phyloP scores from a whole-genome alignment of 495 filamentous ascomycete species.

The Aspergillus bertholletiae region DNA sequence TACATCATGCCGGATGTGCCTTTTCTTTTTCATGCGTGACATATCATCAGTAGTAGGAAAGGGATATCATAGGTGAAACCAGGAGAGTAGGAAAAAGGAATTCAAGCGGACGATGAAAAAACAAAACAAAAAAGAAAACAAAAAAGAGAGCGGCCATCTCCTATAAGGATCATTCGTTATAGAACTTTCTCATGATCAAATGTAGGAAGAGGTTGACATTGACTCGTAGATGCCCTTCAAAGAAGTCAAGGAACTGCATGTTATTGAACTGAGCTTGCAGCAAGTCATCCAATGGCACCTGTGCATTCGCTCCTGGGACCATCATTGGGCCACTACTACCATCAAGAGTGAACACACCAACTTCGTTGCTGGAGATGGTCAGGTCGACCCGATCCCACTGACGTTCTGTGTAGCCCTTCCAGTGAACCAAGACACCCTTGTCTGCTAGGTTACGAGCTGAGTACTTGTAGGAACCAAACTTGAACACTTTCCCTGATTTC shows the following conservation, averaged over 20 bases:
- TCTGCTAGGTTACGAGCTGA: constrained; percentile 83
- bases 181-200: constrained; percentile 97
- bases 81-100: constrained; percentile 1
- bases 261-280: constrained; percentile 97
- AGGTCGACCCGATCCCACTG: constrained; percentile 91
- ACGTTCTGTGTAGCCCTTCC: constrained; percentile 78
- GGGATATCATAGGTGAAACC: constrained; percentile 14
- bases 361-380: constrained; percentile 89
- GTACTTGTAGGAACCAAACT: constrained; percentile 97
- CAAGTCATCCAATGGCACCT: constrained; percentile 88
- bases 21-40: constrained; percentile 10
- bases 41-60: constrained; percentile 12
- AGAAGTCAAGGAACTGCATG: constrained; percentile 89
- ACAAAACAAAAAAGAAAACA: constrained; percentile 13
- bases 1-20: neutral
- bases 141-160: constrained; percentile 17
- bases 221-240: constrained; percentile 80
- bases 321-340: constrained; percentile 91
- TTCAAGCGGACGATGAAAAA: constrained; percentile 1
- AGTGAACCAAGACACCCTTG: constrained; percentile 87
- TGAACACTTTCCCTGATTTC: constrained; percentile 84
- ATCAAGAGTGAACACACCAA: constrained; percentile 91
- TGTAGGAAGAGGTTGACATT: constrained; percentile 97
- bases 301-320: constrained; percentile 88
- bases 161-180: constrained; percentile 53